Percentiles rank a stretch among this genome's conserved stretches.
phyloP scores from a whole-genome alignment of 2,329 filamentous ascomycete genomes.

The Raffaelea arxii region DNA sequence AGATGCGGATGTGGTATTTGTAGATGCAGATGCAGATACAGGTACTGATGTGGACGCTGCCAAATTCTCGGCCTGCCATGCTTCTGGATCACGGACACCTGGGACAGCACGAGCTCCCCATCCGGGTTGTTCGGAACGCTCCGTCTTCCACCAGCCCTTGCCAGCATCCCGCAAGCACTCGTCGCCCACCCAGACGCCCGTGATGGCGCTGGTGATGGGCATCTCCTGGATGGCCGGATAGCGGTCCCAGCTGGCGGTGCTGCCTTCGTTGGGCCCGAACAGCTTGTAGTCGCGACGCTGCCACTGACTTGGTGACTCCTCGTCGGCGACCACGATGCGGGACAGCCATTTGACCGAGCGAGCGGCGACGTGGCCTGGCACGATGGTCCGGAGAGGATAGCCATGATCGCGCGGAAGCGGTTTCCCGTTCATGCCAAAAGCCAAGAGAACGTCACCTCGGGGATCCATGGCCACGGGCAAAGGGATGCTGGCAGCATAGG shows the following conservation, averaged over 20 bases:
- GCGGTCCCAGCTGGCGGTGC: slow-evolving; percentile 49
- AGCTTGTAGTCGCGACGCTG: slow-evolving; percentile 60
- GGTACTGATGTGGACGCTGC: too few relatives aligned
- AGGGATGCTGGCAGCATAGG: slow-evolving; percentile 53
- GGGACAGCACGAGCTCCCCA: slow-evolving; percentile 7
- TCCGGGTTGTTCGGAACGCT: too few relatives aligned
- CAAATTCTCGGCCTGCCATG: slow-evolving; percentile 11
- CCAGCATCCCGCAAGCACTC: slow-evolving; percentile 19
- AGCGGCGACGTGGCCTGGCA: slow-evolving; percentile 57
- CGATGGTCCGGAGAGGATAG: slow-evolving; percentile 51
- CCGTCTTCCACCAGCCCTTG: not conserved
- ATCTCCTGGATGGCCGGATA: slow-evolving; percentile 59
- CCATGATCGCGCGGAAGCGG: slow-evolving; percentile 56
- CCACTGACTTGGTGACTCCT: slow-evolving; percentile 58
- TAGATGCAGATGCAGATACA: too few relatives aligned
- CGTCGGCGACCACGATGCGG: slow-evolving; percentile 52
- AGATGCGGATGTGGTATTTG: too few relatives aligned
- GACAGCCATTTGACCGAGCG: slow-evolving; percentile 62
- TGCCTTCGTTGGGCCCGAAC: slow-evolving; percentile 53
- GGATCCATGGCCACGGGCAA: slow-evolving; percentile 48
- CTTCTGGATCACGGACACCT: slow-evolving; percentile 9
- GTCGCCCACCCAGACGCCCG: slow-evolving; percentile 29
- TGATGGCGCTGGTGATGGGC: slow-evolving; percentile 60
- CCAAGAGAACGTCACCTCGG: slow-evolving; percentile 54
- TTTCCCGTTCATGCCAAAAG: slow-evolving; percentile 58